A percentile compares a stretch with the other conserved stretches of the same genome.
These are phyloP conservation scores for Fusarium illudens DNA, from an alignment of 2,329 filamentous ascomycete genomes.

Conservation along the genomic window DNA sequence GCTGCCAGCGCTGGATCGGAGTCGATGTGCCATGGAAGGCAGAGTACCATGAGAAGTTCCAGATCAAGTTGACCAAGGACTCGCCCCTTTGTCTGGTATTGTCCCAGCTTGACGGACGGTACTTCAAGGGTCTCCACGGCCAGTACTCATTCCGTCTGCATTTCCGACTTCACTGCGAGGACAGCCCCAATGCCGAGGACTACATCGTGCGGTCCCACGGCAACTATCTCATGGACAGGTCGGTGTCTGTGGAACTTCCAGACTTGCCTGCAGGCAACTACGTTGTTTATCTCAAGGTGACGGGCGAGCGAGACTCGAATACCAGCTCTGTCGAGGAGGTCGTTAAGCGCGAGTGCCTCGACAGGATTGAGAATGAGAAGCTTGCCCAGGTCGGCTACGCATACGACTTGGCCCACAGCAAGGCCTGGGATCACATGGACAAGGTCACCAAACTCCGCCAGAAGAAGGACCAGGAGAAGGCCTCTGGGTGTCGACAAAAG, in stretches of 20 bases:
- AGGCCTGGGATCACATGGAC: constrained; percentile 61
- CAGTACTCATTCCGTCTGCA: constrained; percentile 63
- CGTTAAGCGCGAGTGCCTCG: constrained; percentile 59
- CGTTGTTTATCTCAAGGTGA: constrained; percentile 64
- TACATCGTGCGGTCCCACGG: constrained; percentile 68
- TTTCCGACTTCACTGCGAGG: constrained; percentile 60
- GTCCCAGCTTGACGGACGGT: constrained; percentile 69
- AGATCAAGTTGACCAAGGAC: constrained; percentile 63
- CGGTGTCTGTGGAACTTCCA: constrained; percentile 65
- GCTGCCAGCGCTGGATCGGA: constrained; percentile 67
- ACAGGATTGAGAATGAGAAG: constrained; percentile 63
- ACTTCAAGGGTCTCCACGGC: constrained; percentile 68
- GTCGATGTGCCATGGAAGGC: constrained; percentile 69
- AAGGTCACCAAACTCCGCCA: constrained; percentile 60
- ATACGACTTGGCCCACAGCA: constrained; percentile 68
- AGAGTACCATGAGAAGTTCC: constrained; percentile 69
- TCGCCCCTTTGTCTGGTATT: constrained; percentile 68
- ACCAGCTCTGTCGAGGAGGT: constrained; percentile 63
- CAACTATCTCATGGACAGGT: constrained; percentile 66
- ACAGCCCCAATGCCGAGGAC: constrained; percentile 61
- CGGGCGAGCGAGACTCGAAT: constrained; percentile 56
- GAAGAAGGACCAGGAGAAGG: constrained; percentile 59
- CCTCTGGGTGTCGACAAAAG: constrained; percentile 54
- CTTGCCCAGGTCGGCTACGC: constrained; percentile 65
- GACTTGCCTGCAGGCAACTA: constrained; percentile 66